A percentile compares a stretch with the other conserved stretches of the same genome.
These are phyloP conservation scores for Thielaviopsis punctulata DNA, from an alignment of 2,329 filamentous ascomycete species.

Conservation along the genomic window DNA sequence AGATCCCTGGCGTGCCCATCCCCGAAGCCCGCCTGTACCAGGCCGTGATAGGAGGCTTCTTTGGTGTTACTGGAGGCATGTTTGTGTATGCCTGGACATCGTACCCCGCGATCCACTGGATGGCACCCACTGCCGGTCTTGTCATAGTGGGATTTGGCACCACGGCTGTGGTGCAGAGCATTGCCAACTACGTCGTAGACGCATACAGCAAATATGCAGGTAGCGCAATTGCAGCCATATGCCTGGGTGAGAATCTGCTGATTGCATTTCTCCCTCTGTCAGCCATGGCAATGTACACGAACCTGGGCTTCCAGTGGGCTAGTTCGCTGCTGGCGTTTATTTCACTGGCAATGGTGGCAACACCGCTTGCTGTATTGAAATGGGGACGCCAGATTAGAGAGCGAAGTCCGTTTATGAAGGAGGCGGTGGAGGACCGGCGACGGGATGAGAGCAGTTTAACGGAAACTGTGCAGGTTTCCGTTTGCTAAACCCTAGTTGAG, in stretches of 20 bases:
- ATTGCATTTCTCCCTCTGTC: constrained; percentile 20
- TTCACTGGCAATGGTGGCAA: constrained; percentile 9
- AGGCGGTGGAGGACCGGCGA: constrained; percentile 5
- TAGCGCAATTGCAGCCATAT: constrained; percentile 30
- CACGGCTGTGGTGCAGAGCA: constrained; percentile 26
- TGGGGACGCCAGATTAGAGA: constrained; percentile 8
- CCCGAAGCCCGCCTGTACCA: constrained; percentile 11
- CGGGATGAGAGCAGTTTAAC: not conserved
- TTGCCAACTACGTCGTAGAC: constrained; percentile 32
- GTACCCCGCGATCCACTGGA: constrained; percentile 26
- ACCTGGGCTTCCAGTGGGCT: constrained; percentile 11
- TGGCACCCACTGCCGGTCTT: constrained; percentile 28
- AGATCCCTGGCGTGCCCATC: constrained; percentile 19
- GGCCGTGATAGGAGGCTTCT: constrained; percentile 9
- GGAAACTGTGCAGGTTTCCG: not conserved
- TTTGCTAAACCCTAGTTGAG: too few relatives aligned
- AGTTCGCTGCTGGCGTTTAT: constrained; percentile 11
- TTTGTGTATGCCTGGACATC: constrained; percentile 34
- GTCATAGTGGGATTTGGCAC: constrained; percentile 31
- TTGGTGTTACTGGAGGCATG: constrained; percentile 23
- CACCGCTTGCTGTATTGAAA: constrained; percentile 9
- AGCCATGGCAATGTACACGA: constrained; percentile 7
- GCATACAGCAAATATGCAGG: constrained; percentile 31
- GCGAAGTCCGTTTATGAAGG: constrained; percentile 11
- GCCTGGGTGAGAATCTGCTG: constrained; percentile 30